Conservation (phyloP, 2,329 filamentous ascomycete species). For the Xenosphaeropsis pyriputrescens region DNA sequence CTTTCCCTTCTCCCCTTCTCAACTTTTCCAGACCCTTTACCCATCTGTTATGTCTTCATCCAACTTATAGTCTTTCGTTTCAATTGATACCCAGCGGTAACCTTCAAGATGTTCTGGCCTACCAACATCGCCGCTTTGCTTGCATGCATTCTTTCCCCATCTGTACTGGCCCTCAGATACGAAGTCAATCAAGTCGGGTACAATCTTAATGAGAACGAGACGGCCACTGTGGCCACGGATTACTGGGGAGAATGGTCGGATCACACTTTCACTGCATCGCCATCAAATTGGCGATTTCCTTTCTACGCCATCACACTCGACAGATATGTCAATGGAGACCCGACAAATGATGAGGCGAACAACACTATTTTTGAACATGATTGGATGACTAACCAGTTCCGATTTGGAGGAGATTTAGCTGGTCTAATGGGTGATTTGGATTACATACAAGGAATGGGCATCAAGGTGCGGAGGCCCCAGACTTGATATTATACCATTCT, state of each 20-base stretch:
- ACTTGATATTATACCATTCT: no score
- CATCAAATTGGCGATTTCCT: conserved; percentile 47
- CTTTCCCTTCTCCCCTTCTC: no score
- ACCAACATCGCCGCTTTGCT: no score
- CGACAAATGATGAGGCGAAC: conserved; percentile 47
- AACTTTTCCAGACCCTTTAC: no score
- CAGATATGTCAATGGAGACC: conserved; percentile 49
- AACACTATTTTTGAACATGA: conserved; percentile 46
- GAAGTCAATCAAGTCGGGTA: conserved; percentile 23
- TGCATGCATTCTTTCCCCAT: no score
- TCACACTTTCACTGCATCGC: conserved; percentile 36
- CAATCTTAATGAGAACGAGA: conserved; percentile 45
- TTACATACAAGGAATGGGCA: conserved; percentile 49
- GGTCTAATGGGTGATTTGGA: conserved; percentile 45
- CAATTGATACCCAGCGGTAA: no score
- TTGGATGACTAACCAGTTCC: conserved; percentile 42
- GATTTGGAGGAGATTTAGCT: conserved; percentile 45
- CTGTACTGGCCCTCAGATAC: conserved; percentile 2
- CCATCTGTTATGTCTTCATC: no score
- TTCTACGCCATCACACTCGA: conserved; percentile 52
- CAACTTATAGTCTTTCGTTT: no score
- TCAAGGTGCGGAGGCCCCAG: conserved; percentile 23
- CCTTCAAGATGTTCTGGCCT: no score
- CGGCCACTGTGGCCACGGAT: conserved; percentile 36
- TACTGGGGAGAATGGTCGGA: conserved; percentile 40